A percentile compares a stretch with the other conserved stretches of the same genome.
These are phyloP conservation scores for Dictyostelium brefeldianum DNA, from an alignment of 78 protist genomes.

Conservation along the genomic window DNA sequence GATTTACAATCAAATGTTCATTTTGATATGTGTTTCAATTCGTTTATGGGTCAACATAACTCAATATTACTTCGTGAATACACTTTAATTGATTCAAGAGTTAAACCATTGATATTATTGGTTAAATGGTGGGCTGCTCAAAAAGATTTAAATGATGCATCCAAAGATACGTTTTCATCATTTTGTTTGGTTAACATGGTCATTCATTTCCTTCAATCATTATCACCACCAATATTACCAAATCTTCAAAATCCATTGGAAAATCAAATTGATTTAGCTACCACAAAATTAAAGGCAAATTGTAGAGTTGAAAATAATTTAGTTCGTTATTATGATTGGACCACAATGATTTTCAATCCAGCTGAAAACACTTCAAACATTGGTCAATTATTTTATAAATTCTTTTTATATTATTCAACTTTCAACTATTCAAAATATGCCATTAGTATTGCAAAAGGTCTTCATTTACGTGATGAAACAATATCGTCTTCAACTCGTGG, in stretches of 20 bases:
- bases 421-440: slow-evolving; percentile 30
- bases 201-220: slow-evolving; percentile 28
- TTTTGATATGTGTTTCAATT: slow-evolving; percentile 43
- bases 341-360: background rate
- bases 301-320: background rate
- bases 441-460: background rate
- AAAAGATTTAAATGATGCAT: slow-evolving; percentile 36
- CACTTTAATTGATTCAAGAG: slow-evolving; percentile 8
- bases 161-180: slow-evolving; percentile 12
- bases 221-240: slow-evolving; percentile 18
- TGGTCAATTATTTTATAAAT: slow-evolving; percentile 12
- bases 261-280: background rate
- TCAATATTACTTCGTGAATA: slow-evolving; percentile 14
- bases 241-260: background rate
- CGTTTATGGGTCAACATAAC: slow-evolving; percentile 1
- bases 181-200: slow-evolving; percentile 30
- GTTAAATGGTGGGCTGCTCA: slow-evolving; percentile 42
- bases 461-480: background rate
- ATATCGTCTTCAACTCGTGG: background rate
- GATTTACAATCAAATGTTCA: background rate
- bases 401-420: slow-evolving; percentile 16
- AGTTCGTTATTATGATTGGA: background rate
- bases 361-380: background rate
- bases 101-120: slow-evolving; percentile 12
- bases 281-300: background rate